Conservation (phyloP, 2,329 filamentous ascomycete genomes). For the Xenosphaeropsis pyriputrescens region DNA sequence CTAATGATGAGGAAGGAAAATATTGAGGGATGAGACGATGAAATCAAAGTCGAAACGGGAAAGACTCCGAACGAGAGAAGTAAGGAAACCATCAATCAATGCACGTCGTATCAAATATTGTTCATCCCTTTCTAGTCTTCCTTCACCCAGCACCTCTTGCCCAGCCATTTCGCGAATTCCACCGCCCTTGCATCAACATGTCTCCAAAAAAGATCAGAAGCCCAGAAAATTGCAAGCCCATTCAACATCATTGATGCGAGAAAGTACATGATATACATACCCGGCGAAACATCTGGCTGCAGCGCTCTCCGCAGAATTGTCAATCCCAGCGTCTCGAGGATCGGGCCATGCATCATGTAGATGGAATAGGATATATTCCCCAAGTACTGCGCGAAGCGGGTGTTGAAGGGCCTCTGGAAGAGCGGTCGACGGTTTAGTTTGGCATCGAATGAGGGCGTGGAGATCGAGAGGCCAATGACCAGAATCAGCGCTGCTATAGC, state of each 20-base stretch:
- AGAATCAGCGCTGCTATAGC: conserved; percentile 1
- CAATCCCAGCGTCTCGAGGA: conserved; percentile 40
- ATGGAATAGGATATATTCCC: conserved; percentile 47
- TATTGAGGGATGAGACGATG: too few relatives aligned
- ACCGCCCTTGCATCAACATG: neutral
- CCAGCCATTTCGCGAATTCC: neutral
- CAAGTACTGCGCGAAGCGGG: conserved; percentile 39
- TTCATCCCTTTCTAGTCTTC: neutral
- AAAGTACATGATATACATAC: neutral
- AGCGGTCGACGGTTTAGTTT: neutral
- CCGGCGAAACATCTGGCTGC: neutral
- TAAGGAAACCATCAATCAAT: too few relatives aligned
- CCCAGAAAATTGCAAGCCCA: neutral
- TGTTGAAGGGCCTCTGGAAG: conserved; percentile 25
- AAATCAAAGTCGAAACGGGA: too few relatives aligned
- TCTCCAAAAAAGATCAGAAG: neutral
- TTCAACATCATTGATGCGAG: neutral
- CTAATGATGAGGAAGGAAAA: too few relatives aligned
- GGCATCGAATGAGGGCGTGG: neutral
- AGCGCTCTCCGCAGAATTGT: neutral
- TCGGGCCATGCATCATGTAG: conserved; percentile 49
- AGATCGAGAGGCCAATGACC: conserved; percentile 13
- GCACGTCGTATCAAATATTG: too few relatives aligned
- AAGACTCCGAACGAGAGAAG: too few relatives aligned
- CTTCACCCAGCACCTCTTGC: neutral